Evolutionary conservation across 2,329 filamentous ascomycete genomes (phyloP), one percentile per base, ranked within the genome.

Genomic region (Diaporthe eres): DNA sequence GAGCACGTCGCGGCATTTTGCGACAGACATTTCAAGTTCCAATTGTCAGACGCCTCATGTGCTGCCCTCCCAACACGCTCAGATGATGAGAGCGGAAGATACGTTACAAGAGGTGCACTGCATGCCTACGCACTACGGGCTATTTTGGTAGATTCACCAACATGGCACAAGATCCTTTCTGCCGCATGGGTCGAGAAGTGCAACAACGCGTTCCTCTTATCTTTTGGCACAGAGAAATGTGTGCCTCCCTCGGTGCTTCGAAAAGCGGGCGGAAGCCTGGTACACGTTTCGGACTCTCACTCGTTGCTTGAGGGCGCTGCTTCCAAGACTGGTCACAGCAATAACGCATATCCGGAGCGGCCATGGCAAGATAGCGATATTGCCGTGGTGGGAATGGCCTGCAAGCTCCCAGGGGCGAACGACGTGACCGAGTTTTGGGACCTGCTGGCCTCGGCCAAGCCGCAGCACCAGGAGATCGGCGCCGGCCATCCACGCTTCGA

Each of bases 331-430:
- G 12, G 57, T 8, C n/a, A 31, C 10, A 28, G 22, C 17, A 9
- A n/a, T 15, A 49, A 49, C 5, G 51, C 19, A n/a, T 61, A 63
- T 22, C 9, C 55, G 39, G 57, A 49, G 25, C 74, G 65, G 2
- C 58, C 47, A 67, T 72, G 51, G 58, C n/a, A 22, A 37, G 57
- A 75, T 31, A 28, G 37, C 17, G 57, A 57, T 28, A 84, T 86
- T 65, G 85, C 84, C 5, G 80, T 86, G 25, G 78, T 86, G 42
- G 85, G 85, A 49, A 82, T 80, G 76, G 82, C 80, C 2, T 85
- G 83, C 77, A 80, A 82, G 10, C 80, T 85, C 22, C 81, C 84
- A 1, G 83, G 83, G 1, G 80, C 77, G 37, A 51, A 78, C 31
- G 47, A 71, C 25, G 13, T 78, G 9, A 51, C 60, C 3, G 74